Evolutionary conservation across 1,284 basidiomycete species (phyloP).

Genomic region (Rhodotorula sp.): DNA sequence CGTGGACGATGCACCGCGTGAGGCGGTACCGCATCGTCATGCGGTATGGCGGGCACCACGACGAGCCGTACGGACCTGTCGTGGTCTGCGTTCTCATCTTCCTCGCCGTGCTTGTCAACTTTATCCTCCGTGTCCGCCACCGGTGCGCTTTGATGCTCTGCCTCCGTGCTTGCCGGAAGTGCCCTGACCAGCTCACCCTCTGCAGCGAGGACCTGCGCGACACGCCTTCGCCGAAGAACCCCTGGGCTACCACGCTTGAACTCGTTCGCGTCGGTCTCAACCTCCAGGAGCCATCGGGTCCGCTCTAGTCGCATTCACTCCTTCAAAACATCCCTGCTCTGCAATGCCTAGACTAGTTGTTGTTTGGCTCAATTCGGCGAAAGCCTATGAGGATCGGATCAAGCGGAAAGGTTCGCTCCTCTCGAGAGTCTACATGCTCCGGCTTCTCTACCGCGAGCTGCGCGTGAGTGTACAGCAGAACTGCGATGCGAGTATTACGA

Average conservation of each 20-base stretch:
- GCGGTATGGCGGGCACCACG: conserved; percentile 87
- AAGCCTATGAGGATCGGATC: no score
- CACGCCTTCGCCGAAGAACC: conserved; percentile 36
- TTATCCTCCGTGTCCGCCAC: conserved; percentile 63
- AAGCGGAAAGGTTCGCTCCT: no score
- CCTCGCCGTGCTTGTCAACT: conserved; percentile 80
- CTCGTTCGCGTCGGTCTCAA: conserved; percentile 13
- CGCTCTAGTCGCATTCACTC: not conserved
- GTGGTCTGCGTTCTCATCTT: conserved; percentile 77
- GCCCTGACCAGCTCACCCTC: not conserved
- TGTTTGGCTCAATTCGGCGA: no score
- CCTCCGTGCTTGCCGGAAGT: not conserved
- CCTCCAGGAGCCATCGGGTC: conserved; percentile 12
- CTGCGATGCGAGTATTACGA: not conserved
- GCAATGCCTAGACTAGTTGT: not conserved
- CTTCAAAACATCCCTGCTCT: not conserved
- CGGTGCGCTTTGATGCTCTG: not conserved
- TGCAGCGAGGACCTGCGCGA: conserved; percentile 31
- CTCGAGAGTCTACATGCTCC: no score
- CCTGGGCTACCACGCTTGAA: conserved; percentile 29
- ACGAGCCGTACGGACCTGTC: conserved; percentile 75
- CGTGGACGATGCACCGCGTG: conserved; percentile 81
- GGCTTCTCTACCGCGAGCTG: no score
- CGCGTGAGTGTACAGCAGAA: not conserved
- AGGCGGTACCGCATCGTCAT: conserved; percentile 88